Evolutionary conservation across 2,329 filamentous ascomycete genomes (phyloP).

Genomic region (Botrytis tulipae): DNA sequence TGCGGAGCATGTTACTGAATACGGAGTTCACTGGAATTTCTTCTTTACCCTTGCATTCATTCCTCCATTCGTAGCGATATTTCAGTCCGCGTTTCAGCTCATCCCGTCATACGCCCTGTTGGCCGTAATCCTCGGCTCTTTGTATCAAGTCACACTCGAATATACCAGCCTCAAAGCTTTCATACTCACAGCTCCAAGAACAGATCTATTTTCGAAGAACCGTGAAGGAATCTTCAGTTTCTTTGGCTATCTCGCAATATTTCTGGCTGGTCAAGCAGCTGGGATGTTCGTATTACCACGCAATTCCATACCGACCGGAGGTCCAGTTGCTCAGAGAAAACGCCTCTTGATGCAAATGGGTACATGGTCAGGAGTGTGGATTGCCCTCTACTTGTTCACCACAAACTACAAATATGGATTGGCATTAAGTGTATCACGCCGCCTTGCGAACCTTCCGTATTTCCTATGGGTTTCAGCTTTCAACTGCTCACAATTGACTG

Average conservation of each 20-base stretch:
- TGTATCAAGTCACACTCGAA: conserved; percentile 76
- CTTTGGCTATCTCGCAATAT: conserved; percentile 89
- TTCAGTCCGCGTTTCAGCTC: conserved; percentile 67
- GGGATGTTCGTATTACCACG: conserved; percentile 77
- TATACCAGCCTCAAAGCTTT: conserved; percentile 76
- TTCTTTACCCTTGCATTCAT: conserved; percentile 93
- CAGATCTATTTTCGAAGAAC: conserved; percentile 81
- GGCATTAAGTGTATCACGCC: conserved; percentile 75
- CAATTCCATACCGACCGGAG: conserved; percentile 45
- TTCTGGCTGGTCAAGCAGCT: conserved; percentile 81
- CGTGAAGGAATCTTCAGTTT: conserved; percentile 96
- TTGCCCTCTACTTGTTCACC: conserved; percentile 64
- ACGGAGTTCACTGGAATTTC: conserved; percentile 99
- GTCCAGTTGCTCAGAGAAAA: conserved; percentile 49
- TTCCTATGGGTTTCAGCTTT: conserved; percentile 90
- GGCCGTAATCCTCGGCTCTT: conserved; percentile 63
- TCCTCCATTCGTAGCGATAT: conserved; percentile 82
- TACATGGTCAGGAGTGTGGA: conserved; percentile 67
- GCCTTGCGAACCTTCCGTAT: conserved; percentile 90
- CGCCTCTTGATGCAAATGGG: conserved; percentile 62
- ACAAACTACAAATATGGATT: conserved; percentile 70
- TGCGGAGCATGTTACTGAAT: conserved; percentile 94
- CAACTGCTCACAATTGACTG: conserved; percentile 78
- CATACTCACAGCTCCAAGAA: conserved; percentile 78
- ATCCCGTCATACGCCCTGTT: conserved; percentile 77